phyloP scores from a whole-genome alignment of 495 filamentous ascomycete species.

The Penicillium desertorum region DNA sequence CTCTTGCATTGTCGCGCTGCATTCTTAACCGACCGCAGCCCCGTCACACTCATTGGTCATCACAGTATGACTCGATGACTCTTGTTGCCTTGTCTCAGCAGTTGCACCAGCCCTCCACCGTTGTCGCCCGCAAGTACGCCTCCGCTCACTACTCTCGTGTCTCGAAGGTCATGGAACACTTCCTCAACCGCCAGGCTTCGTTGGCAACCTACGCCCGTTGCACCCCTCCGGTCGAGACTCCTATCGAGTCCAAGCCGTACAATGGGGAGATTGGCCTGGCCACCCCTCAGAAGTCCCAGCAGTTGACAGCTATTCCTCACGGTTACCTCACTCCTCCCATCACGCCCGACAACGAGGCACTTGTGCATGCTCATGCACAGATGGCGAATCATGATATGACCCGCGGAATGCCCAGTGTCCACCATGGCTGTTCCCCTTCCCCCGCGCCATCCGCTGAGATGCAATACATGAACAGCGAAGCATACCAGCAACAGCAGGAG shows the following conservation, averaged over 20 bases:
- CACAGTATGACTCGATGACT: conserved; percentile 73
- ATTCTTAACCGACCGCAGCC: conserved; percentile 80
- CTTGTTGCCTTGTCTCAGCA: conserved; percentile 82
- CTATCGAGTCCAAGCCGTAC: conserved; percentile 55
- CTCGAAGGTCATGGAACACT: conserved; percentile 76
- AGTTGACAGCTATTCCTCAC: conserved; percentile 61
- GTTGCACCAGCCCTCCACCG: conserved; percentile 80
- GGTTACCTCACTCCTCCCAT: conserved; percentile 94
- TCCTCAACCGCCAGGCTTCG: conserved; percentile 79
- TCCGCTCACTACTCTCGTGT: conserved; percentile 78
- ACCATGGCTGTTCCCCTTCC: conserved; percentile 40
- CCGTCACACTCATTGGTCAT: conserved; percentile 74
- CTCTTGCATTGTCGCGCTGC: conserved; percentile 80
- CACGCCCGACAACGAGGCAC: conserved; percentile 80
- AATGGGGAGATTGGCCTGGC: conserved; percentile 56
- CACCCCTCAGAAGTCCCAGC: conserved; percentile 82
- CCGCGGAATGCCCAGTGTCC: conserved; percentile 28
- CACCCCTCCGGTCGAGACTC: conserved; percentile 66
- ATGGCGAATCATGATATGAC: conserved; percentile 30
- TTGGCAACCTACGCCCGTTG: conserved; percentile 68
- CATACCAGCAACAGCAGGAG: conserved; percentile 40
- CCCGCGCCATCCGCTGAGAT: conserved; percentile 41
- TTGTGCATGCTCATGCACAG: conserved; percentile 33
- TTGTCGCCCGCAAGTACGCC: conserved; percentile 85
- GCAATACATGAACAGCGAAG: conserved; percentile 41